Base-by-base conservation (phyloP, 2,329 filamentous ascomycete genomes). In the Hymenoscyphus fraxineus region DNA sequence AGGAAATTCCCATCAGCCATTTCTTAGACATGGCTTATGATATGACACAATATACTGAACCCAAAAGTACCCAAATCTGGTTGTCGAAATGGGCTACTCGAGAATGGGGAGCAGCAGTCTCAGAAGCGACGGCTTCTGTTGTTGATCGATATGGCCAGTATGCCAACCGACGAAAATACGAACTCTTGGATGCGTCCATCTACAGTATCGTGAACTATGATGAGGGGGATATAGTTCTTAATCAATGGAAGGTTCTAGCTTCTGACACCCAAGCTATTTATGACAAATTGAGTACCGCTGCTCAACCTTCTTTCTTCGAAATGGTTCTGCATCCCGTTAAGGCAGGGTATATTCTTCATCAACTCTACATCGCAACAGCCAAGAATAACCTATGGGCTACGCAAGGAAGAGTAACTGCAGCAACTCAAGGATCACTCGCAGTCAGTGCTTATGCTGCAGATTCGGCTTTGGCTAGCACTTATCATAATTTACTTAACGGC, bases 21-120 rank as follows among this genome's bases (percentile, higher is more conserved):
- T 62, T 62, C 55, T 39, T 62, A 32, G 66, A 66, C 32, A 65
- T 68, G 64, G 66, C 63, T 2, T 68, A 66, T n/a, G 65, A 68
- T 32, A 68, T 68, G 64, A 58, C 63, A 31, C 61, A 61, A 13
- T 59, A 63, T 44, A 27, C 31, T 2, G 47, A 61, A 9, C 63
- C 66, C 16, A 54, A 63, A 16, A 66, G 64, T 22, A 63, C 58
- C 9, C 32, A 55, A 15, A 65, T 58, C 2, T 68, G 64, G 64
- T 31, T 66, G 5, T 13, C 32, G 3, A 58, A 65, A 40, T 68
- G 63, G 62, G 63, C 66, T 6, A 63, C 63, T 16, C 40, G 65
- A 41, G 65, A 68, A 61, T 68, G 66, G n/a, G 66, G 66, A 22
- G 32, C 63, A 31, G 16, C 54, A 12, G 39, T 65, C 2, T 39